Base-by-base conservation (phyloP, 768 basidiomycete species). In the Kwoniella sp. region DNA sequence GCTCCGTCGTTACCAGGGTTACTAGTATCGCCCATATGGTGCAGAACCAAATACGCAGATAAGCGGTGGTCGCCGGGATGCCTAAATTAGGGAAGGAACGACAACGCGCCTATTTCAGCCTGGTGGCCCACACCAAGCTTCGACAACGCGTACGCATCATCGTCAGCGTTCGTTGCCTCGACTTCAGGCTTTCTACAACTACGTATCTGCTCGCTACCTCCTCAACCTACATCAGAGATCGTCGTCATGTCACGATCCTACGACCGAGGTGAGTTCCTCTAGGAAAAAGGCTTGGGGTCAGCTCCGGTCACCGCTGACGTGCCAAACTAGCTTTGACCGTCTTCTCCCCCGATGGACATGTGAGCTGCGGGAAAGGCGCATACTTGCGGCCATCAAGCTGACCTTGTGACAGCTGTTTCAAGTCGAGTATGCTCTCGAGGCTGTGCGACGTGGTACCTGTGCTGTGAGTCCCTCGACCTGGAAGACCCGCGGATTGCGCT, bases 391-490 rank as follows among this genome's bases (percentile, higher is more conserved):
- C n/a, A n/a, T n/a, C n/a, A 28, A 57, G 57, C 52, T 47, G 44
- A 50, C 43, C 34, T 38, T 50, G 29, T 59, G 56, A 63, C 44
- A 67, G 57, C 57, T 69, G 31, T 59, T 69, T 42, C 76, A 98
- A 91, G 95, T 99, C 62, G 95, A 99, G 78, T 99, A 99, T 75
- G 95, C 95, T 11, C 78, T 86, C n/a, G 95, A 99, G 76, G 95
- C 95, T 48, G 95, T 98, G 49, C 79, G 89, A 67, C 89, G 91
- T 73, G 95, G 95, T 37, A 98, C 95, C 11, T 96, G 92, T 75
- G 93, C 92, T 54, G 95, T 96, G 72, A 67, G 82, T 76, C 11
- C 42, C 37, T 33, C 33, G 23, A 32, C 15, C 26, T 15, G 12
- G 41, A 17, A 6, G 50, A 20, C 3, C n/a, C n/a, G n/a, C n/a